phyloP scores from a whole-genome alignment of 2,329 filamentous ascomycete species.

The Colletotrichum sp. region DNA sequence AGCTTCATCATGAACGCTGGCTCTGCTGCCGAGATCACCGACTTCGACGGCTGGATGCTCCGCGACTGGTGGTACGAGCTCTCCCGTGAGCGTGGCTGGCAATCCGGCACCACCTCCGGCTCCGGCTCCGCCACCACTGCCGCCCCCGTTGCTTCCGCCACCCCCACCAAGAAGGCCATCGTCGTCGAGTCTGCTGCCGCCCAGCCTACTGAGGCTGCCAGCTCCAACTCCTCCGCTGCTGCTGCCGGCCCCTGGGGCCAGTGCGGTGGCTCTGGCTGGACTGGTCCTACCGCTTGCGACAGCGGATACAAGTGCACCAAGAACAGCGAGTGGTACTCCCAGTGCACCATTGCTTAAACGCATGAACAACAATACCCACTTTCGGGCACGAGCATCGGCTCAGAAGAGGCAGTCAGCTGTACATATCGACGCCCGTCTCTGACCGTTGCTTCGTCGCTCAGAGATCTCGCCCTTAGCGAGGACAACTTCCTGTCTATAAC shows the following conservation, averaged over 20 bases:
- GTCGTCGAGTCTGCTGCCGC: neutral
- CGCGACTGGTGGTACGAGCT: constrained; percentile 49
- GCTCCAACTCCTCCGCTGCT: neutral
- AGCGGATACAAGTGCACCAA: constrained; percentile 26
- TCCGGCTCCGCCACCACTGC: neutral
- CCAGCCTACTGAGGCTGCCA: neutral
- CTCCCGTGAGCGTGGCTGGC: constrained; percentile 32
- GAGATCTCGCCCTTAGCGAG: neutral
- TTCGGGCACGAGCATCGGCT: neutral
- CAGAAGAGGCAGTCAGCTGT: neutral
- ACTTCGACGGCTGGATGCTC: constrained; percentile 55
- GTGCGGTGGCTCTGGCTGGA: constrained; percentile 28
- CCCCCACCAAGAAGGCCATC: neutral
- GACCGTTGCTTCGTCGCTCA: neutral
- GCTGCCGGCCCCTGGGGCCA: constrained; percentile 24
- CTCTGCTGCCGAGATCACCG: constrained; percentile 43
- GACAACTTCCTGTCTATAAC: constrained; percentile 1
- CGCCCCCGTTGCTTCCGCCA: neutral
- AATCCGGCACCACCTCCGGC: constrained; percentile 9
- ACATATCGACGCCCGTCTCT: neutral
- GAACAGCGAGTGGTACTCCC: constrained; percentile 32
- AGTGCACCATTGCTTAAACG: constrained; percentile 21
- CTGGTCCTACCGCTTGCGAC: constrained; percentile 27
- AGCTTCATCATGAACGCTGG: constrained; percentile 52
- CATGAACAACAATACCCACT: neutral